Percentiles rank a stretch among this genome's conserved stretches.
phyloP scores from a whole-genome alignment of 495 filamentous ascomycete species.

The Terfezia claveryi region DNA sequence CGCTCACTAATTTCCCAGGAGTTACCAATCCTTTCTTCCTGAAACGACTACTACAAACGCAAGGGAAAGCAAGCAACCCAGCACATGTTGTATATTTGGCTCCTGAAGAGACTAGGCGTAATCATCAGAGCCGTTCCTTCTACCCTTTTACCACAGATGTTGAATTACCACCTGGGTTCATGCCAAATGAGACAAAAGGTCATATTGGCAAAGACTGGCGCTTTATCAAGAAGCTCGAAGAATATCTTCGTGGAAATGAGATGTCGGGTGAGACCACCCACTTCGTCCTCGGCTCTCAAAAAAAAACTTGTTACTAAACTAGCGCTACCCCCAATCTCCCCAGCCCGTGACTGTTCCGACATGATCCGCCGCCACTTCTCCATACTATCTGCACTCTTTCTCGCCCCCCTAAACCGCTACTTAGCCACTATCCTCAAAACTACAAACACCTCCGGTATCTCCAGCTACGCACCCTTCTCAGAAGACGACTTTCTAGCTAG shows the following conservation, averaged over 20 bases:
- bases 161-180: constrained; percentile 10
- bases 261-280: constrained; percentile 8
- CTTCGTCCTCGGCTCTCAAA: no score
- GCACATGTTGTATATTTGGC: constrained; percentile 18
- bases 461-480: constrained; percentile 14
- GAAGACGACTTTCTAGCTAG: constrained; percentile 17
- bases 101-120: constrained; percentile 13
- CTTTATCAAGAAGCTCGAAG: constrained; percentile 16
- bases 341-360: constrained; percentile 12
- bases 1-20: background rate
- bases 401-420: constrained; percentile 18
- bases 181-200: constrained; percentile 16
- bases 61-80: constrained; percentile 14
- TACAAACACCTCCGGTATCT: background rate
- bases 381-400: constrained; percentile 13
- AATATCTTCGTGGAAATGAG: constrained; percentile 10
- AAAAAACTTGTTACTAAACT: background rate
- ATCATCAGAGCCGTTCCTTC: background rate
- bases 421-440: constrained; percentile 9
- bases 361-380: constrained; percentile 18
- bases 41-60: constrained; percentile 12
- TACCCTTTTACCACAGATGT: constrained; percentile 5
- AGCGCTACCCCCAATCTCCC: background rate
- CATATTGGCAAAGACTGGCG: constrained; percentile 14
- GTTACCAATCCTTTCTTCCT: constrained; percentile 20